Conservation (phyloP, 441 rosid genomes). For the Adansonia madagascariensis region DNA sequence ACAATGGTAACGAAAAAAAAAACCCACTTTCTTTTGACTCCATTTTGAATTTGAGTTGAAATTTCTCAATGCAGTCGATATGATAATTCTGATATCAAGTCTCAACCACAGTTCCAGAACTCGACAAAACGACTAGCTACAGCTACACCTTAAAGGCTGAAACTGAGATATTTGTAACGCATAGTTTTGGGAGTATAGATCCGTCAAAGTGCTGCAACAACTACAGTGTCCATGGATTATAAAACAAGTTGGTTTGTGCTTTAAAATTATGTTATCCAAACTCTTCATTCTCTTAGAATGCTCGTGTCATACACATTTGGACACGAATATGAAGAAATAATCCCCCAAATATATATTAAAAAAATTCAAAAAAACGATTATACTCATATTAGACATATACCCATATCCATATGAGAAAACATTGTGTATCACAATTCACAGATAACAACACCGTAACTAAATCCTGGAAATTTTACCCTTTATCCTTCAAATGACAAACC, state of each 20-base stretch:
- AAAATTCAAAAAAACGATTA: too few species aligned
- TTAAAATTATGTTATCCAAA: neutral
- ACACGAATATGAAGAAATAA: neutral
- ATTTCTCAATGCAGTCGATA: too few species aligned
- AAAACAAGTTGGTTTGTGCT: neutral
- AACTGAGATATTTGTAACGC: neutral
- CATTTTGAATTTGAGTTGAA: neutral
- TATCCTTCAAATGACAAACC: conserved; percentile 1
- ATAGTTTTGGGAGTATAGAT: neutral
- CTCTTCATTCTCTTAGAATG: too few species aligned
- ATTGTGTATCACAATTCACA: too few species aligned
- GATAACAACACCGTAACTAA: neutral
- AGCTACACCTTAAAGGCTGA: neutral
- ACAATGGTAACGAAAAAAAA: neutral
- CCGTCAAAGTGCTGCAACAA: neutral
- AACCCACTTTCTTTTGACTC: neutral
- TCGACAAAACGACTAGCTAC: neutral
- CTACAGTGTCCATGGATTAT: neutral
- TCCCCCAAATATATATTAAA: neutral
- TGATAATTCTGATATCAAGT: neutral
- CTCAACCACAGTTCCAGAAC: neutral
- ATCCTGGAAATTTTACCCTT: neutral
- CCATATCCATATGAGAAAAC: too few species aligned
- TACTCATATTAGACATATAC: too few species aligned
- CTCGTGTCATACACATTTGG: too few species aligned